Evolutionary conservation across 257 asterid species (phyloP).

Genomic region (Solanum chilense): DNA sequence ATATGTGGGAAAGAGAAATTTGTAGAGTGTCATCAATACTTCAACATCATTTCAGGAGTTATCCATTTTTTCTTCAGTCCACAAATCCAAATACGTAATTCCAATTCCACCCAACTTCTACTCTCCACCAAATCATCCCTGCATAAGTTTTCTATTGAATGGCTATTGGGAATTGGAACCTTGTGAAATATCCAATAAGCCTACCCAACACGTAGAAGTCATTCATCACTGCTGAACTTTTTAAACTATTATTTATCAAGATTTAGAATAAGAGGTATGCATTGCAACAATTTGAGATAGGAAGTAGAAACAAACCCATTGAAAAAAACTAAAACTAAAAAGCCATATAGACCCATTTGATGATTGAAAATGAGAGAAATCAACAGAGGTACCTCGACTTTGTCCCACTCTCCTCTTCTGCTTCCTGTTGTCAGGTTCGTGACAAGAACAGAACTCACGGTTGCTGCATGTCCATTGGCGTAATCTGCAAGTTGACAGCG

Average conservation of each 20-base stretch:
- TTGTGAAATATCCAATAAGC: not conserved
- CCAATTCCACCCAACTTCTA: not conserved
- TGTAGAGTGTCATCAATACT: not conserved
- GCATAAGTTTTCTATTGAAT: not conserved
- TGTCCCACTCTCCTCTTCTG: constrained; percentile 78
- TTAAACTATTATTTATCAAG: not conserved
- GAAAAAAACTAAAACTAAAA: not conserved
- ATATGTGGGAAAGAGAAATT: not conserved
- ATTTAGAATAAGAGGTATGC: not conserved
- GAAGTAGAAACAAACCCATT: not conserved
- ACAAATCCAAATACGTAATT: not conserved
- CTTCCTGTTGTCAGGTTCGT: constrained; percentile 66
- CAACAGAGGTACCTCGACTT: constrained; percentile 63
- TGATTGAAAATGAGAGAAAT: not conserved
- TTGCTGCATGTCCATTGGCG: constrained; percentile 60
- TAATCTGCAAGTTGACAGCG: constrained; percentile 35
- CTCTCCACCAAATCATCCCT: not conserved
- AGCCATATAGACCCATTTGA: not conserved
- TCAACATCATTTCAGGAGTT: not conserved
- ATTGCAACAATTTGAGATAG: not conserved
- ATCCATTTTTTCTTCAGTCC: not conserved
- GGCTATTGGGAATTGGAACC: not conserved
- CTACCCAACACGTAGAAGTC: not conserved
- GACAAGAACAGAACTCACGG: constrained; percentile 84
- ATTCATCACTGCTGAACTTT: not conserved